Percentiles rank a stretch among this genome's conserved stretches.
These are phyloP conservation scores for Fimicolochytrium jonesii DNA, from an alignment of 192 early-diverging fungal species.

Conservation along the genomic window DNA sequence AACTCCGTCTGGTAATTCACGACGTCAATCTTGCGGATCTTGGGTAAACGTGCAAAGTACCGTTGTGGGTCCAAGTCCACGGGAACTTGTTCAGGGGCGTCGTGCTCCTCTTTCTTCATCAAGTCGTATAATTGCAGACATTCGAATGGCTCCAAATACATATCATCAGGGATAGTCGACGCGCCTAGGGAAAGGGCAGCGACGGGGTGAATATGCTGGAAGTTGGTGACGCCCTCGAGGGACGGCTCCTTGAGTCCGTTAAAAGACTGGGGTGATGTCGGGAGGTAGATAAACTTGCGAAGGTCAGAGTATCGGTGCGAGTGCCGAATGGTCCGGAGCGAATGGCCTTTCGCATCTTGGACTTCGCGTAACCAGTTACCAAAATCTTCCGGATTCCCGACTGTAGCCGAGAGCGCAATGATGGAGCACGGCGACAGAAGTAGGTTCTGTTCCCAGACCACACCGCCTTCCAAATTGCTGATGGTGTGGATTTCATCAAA, in stretches of 20 bases:
- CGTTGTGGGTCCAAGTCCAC: constrained; percentile 27
- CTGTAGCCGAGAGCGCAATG: constrained; percentile 40
- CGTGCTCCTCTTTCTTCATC: constrained; percentile 12
- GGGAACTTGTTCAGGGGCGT: neutral
- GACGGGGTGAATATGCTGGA: constrained; percentile 34
- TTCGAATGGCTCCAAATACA: constrained; percentile 29
- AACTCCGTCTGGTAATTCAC: constrained; percentile 29
- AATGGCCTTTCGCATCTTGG: constrained; percentile 7
- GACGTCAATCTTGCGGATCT: constrained; percentile 25
- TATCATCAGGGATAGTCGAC: constrained; percentile 25
- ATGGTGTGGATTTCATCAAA: constrained; percentile 40
- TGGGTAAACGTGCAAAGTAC: constrained; percentile 19
- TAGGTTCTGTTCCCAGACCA: constrained; percentile 39
- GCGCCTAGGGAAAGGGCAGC: constrained; percentile 19
- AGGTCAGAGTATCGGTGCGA: constrained; percentile 39
- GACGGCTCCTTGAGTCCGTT: neutral
- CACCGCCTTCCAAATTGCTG: constrained; percentile 20
- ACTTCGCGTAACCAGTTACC: constrained; percentile 28
- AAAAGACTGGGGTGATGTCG: neutral
- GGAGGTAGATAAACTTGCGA: constrained; percentile 33
- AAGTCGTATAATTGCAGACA: constrained; percentile 31
- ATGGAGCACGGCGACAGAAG: constrained; percentile 37
- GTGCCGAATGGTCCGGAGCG: constrained; percentile 26
- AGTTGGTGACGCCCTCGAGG: neutral
- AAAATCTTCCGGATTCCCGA: constrained; percentile 31